Evolutionary conservation across 768 basidiomycete genomes (phyloP).

Genomic region (Hygrocybe punicea): DNA sequence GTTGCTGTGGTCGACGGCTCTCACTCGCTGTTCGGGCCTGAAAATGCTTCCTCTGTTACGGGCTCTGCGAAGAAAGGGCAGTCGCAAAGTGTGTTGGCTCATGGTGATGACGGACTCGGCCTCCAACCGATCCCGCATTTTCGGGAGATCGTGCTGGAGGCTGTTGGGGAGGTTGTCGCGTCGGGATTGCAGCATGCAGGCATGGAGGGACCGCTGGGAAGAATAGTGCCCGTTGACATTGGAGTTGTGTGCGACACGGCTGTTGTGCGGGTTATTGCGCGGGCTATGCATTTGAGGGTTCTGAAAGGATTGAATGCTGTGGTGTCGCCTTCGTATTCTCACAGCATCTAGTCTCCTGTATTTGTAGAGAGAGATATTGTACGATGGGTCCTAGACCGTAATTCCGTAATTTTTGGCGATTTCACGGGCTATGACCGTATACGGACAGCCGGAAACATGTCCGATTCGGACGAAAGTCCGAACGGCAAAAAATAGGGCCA

Average conservation of each 20-base stretch:
- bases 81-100: neutral
- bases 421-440: too few relatives aligned
- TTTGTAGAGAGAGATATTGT: too few relatives aligned
- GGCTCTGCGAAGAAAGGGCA: too few relatives aligned
- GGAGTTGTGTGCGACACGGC: constrained; percentile 59
- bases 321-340: neutral
- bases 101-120: constrained; percentile 27
- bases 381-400: too few relatives aligned
- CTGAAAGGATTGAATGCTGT: constrained; percentile 21
- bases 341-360: neutral
- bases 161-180: constrained; percentile 42
- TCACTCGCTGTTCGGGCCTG: constrained; percentile 47
- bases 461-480: too few relatives aligned
- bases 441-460: too few relatives aligned
- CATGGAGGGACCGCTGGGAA: constrained; percentile 24
- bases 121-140: constrained; percentile 64
- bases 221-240: constrained; percentile 55
- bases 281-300: constrained; percentile 51
- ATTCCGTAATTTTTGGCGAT: too few relatives aligned
- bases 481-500: too few relatives aligned
- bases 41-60: neutral
- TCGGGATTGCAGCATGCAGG: constrained; percentile 4
- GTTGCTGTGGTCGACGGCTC: constrained; percentile 76
- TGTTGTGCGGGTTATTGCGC: constrained; percentile 45
- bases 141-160: constrained; percentile 46